A percentile compares a stretch with the other conserved stretches of the same genome.
Conservation (phyloP, 192 early-diverging fungal genomes). For the Backusella tuberculispora region DNA sequence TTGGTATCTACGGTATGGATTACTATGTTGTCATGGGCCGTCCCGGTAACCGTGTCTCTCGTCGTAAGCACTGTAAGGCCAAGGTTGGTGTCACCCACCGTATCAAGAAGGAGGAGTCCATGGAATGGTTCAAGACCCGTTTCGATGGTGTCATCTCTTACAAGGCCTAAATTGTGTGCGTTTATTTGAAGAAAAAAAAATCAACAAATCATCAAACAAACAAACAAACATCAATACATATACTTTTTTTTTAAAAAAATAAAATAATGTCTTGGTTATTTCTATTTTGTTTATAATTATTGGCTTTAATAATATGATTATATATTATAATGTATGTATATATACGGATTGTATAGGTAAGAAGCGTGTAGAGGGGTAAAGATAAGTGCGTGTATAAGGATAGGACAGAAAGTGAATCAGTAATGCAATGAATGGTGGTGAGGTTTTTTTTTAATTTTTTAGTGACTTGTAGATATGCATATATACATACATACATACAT, state of each 20-base stretch:
- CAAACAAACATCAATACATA: background rate
- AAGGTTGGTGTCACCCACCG: conserved; percentile 90
- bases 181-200: conserved; percentile 76
- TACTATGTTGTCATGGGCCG: conserved; percentile 91
- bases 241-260: background rate
- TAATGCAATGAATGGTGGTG: too few species aligned
- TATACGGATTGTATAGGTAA: too few species aligned
- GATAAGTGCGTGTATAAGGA: too few species aligned
- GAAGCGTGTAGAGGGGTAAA: too few species aligned
- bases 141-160: conserved; percentile 62
- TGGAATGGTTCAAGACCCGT: conserved; percentile 97
- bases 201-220: background rate
- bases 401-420: too few species aligned
- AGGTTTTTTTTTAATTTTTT: too few species aligned
- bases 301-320: too few species aligned
- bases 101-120: conserved; percentile 92
- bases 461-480: too few species aligned
- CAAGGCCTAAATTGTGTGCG: conserved; percentile 68
- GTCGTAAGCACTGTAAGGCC: conserved; percentile 83
- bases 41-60: conserved; percentile 93
- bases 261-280: too few species aligned
- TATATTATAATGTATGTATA: too few species aligned
- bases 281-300: too few species aligned
- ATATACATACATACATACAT: too few species aligned
- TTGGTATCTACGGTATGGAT: conserved; percentile 89